Evolutionary conservation across 257 asterid species (phyloP).

Genomic region (Penstemon eatonii): DNA sequence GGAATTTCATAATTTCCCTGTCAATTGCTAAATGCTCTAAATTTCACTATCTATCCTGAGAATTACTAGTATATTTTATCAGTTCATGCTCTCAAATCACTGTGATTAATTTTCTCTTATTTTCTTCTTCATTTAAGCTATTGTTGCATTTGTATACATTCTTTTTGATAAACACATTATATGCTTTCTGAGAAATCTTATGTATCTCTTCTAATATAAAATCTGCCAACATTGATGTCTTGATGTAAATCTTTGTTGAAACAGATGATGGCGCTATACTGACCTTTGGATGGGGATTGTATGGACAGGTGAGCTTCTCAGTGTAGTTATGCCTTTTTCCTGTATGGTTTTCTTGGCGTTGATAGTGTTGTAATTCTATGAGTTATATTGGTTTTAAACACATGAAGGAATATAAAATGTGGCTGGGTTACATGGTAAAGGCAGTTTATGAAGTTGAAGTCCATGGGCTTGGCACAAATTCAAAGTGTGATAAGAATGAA

Average conservation of each 20-base stretch:
- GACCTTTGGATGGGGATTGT: constrained; percentile 97
- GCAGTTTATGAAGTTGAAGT: constrained; percentile 15
- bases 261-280: constrained; percentile 94
- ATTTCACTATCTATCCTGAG: background rate
- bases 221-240: constrained; percentile 8
- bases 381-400: too few relatives aligned
- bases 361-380: too few relatives aligned
- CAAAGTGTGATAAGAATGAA: background rate
- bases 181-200: constrained; percentile 11
- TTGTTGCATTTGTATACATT: background rate
- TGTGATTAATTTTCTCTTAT: background rate
- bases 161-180: background rate
- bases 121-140: background rate
- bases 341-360: too few relatives aligned
- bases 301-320: constrained; percentile 77
- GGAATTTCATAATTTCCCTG: background rate
- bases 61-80: background rate
- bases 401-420: constrained; percentile 8
- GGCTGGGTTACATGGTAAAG: background rate
- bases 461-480: background rate
- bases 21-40: background rate
- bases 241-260: constrained; percentile 27
- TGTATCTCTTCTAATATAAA: background rate
- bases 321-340: too few relatives aligned
- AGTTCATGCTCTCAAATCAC: background rate